Base-by-base conservation (phyloP, 2,329 filamentous ascomycete genomes). In the Escovopsis sp. region DNA sequence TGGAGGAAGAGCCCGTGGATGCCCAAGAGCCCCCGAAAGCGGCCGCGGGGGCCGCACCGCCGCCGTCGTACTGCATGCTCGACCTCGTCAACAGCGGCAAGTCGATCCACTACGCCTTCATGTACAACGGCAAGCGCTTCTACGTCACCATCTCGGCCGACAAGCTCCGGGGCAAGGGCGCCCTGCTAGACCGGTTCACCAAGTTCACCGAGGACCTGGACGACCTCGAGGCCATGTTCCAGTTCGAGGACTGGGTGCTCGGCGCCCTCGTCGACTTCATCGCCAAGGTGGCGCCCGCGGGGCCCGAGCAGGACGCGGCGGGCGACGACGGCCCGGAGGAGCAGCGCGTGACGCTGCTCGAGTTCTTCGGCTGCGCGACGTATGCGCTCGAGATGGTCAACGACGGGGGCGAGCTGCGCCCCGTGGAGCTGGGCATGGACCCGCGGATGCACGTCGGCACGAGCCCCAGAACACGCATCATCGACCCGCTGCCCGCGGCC, bases 201-300 rank as follows among this genome's bases (percentile, higher is more conserved):
- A 43, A 37, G 12, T 44, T 49, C 38, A 36, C 19, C 6, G 36
- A 38, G 12, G 34, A 44, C 11, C 23, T 46, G 5, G 44, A 49
- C 15, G 41, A 48, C 12, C 34, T 34, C 1, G 40, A 45, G 5
- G 39, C 30, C 5, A 32, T 43, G 30, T 45, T 44, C 33, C 40
- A 45, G 26, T 47, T 44, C 34, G 43, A 49, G 37, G 47, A 49
- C 6, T 49, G 45, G 47, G 28, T 46, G 26, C 43, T 47, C 1
- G 28, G 18, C 30, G 36, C 41, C 10, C 41, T 49, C 7, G 35
- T 42, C 6, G 41, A 28, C n/a, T 43, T 46, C 38, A 26, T 47
- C 30, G 12, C 39, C 4, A 19, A 26, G 34, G 15, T 42, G 4
- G 41, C 43, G 4, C 43, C 42, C 34, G 12, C 41, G 6, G 40